These are phyloP conservation scores for Rhizopus stolonifer DNA, from an alignment of 371 early-diverging fungal genomes.

Conservation along the genomic window DNA sequence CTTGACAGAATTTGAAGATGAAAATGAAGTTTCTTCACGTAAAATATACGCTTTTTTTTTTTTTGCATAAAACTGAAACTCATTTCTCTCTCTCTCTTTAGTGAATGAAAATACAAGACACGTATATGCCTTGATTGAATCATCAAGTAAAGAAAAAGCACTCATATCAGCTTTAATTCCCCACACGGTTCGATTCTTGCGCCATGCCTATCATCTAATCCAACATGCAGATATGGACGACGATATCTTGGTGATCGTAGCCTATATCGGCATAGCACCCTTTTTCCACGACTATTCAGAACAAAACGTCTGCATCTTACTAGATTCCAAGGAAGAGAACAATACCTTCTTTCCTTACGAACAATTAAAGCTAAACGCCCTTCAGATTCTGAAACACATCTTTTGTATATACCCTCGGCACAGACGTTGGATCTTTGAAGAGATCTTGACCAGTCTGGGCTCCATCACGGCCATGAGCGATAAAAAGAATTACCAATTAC, in stretches of 20 bases:
- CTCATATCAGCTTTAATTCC: slow-evolving; percentile 28
- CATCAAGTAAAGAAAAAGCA: no score
- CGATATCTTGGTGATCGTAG: slow-evolving; percentile 31
- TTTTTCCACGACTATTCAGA: slow-evolving; percentile 42
- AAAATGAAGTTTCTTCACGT: slow-evolving; percentile 29
- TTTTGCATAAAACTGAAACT: no score
- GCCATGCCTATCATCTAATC: slow-evolving; percentile 20
- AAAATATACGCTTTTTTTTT: background rate
- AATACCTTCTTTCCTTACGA: slow-evolving; percentile 42
- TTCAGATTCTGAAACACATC: slow-evolving; percentile 52
- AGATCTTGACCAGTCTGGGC: slow-evolving; percentile 73
- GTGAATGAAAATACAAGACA: slow-evolving; percentile 24
- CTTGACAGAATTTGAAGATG: no score
- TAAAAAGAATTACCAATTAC: slow-evolving; percentile 55
- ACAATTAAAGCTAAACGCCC: slow-evolving; percentile 45
- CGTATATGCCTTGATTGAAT: no score
- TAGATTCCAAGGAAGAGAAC: slow-evolving; percentile 3
- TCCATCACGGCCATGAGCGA: slow-evolving; percentile 58
- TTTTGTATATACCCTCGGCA: slow-evolving; percentile 68
- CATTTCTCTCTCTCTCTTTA: slow-evolving; percentile 9
- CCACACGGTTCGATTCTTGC: slow-evolving; percentile 27
- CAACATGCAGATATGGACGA: slow-evolving; percentile 35
- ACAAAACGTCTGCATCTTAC: slow-evolving; percentile 13
- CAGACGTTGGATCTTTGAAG: slow-evolving; percentile 81
- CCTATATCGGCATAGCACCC: slow-evolving; percentile 40